Evolutionary conservation across 1,284 basidiomycete species (phyloP), one percentile per base, ranked within the genome.

Genomic region (Mycena citricolor): DNA sequence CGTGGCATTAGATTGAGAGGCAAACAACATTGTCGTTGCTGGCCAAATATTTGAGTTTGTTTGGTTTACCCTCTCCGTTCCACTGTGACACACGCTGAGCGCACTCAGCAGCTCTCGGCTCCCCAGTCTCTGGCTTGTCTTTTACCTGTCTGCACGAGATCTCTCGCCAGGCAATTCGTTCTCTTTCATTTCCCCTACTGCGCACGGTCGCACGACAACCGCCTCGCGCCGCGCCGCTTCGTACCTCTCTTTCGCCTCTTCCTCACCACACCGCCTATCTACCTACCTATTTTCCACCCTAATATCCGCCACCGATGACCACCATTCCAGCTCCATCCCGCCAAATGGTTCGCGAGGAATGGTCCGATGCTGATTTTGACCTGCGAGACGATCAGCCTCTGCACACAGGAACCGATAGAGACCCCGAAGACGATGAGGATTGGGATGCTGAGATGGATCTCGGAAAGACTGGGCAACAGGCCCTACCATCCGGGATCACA

Each of bases 301-400:
- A 50, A 54, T 48, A 40, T 54, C 59, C 61, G 32, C 28, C 54
- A 40, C 57, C 53, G 45, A 83, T 83, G 81, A 64, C 73, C 50
- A 68, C 80, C 39, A 70, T 83, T 34, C 79, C 77, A 34, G 77
- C 81, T 13, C 82, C 79, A 19, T 68, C 74, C 38, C 67, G 74
- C 56, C 63, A 69, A 36, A 59, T 72, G 31, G 61, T 73, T 33
- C 76, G 76, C 44, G 86, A 90, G 66, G 86, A 89, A 69, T 88
- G 86, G 86, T 73, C 76, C 40, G 86, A 90, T 63, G 83, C 84
- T 48, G 87, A 90, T 66, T 90, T 90, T 59, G 87, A 89, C 61
- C 67, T 90, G 25, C 81, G 83, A 39, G 86, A 90, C 42, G 86
- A 77, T 39, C 76, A 77, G 42, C 70, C 77, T 37, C 75, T 89